Base-by-base conservation (phyloP, 2,329 filamentous ascomycete genomes). In the Tolypocladium endophyticum region DNA sequence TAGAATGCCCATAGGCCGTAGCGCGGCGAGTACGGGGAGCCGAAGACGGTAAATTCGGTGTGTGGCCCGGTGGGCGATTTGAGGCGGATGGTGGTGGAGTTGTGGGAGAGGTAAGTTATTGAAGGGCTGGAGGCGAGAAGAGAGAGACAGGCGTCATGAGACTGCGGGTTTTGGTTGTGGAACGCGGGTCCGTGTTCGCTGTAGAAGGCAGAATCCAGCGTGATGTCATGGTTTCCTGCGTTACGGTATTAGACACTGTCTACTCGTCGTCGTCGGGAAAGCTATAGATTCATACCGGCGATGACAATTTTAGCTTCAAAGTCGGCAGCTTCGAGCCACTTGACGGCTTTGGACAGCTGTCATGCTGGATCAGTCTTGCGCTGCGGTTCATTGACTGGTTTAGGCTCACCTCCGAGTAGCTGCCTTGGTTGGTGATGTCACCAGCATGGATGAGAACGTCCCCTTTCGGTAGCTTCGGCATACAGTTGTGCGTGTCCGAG, bases 401-500 rank as follows among this genome's bases (percentile, higher is more conserved):
- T n/a, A 20, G 39, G 20, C 62, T 57, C 41, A 80, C 79, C 73
- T 86, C 83, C 8, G 75, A 76, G 63, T 76, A 76, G 63, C 76
- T 86, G 20, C 89, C 89, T 68, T 88, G 84, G 69, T 90, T 91
- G 4, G 88, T 90, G 64, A 92, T 72, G 69, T 92, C 89, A 8
- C 89, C 88, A 1, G 88, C 88, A 68, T 91, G 88, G 56, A 92
- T 85, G 39, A 92, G 77, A 11, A 92, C 82, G 69, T 92, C 87
- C 47, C 88, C 89, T 28, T 79, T 79, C 0, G 89, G 88, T 1
- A 91, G 78, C 65, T 83, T 86, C 65, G 82, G 77, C 2, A 79
- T 78, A 64, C 77, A 79, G 69, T 89, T 89, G 72, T 92, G 88
- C 2, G 88, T 92, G 72, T 92, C 89, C 4, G 88, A 89, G 59